phyloP scores from a whole-genome alignment of 345 rosid genomes.

The Citrus sinensis region DVS_A1.0 CM039163.1:50610501-50611000 shows the following conservation, averaged over 20 bases:
- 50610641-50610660: neutral
- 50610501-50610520: too few relatives aligned
- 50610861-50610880: conserved; percentile 52
- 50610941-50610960: neutral
- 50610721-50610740: neutral
- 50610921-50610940: conserved; percentile 73
- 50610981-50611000: neutral
- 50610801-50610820: conserved; percentile 27
- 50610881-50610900: conserved; percentile 67
- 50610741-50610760: neutral
- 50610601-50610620: neutral
- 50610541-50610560: neutral
- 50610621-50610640: neutral
- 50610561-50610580: neutral
- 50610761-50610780: neutral
- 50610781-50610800: neutral
- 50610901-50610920: conserved; percentile 60
- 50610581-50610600: neutral
- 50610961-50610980: neutral
- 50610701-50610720: neutral
- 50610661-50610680: neutral
- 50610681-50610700: too few relatives aligned
- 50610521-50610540: neutral
- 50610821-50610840: conserved; percentile 57
- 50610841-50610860: conserved; percentile 39